Base-by-base conservation (phyloP, 2,329 filamentous ascomycete genomes). In the Aspergillus quadricinctus region DNA sequence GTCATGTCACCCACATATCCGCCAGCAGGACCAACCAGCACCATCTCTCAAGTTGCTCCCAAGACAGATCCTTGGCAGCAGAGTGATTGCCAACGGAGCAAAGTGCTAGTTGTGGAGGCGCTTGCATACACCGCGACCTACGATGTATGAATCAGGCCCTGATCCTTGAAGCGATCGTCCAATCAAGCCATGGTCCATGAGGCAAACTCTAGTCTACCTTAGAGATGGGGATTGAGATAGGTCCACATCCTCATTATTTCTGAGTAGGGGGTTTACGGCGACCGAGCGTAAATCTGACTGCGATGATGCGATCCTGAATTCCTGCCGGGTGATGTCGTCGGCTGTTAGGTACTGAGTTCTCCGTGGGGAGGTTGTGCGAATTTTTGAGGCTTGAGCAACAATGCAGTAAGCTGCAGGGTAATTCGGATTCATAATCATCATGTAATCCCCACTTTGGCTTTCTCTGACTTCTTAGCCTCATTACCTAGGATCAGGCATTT, bases 1-100 rank as follows among this genome's bases (percentile, higher is more conserved):
- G 29, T 52, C 53, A 52, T 55, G 48, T 45, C 28, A 55, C 21
- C 35, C 23, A 21, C 41, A 23, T 54, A 46, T 48, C 48, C 40
- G 53, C 45, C 40, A 14, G 49, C 48, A 31, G 14, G 27, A 7
- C 29, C 31, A 49, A 48, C 51, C 51, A 50, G 43, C 10, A 46
- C 19, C 7, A 14, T 35, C 28, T 29, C 14, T 23, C 21, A 17
- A n/a, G 17, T 35, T 14, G 31, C 35, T 55, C 37, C 28, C 28
- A 35, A 21, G 19, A 46, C 21, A 23, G 43, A 46, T 46, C 21
- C 28, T 19, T 19, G n/a, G 21, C 40, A 40, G 31, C 23, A 23
- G 21, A 21, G 45, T 48, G 46, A 48, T 54, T 37, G 40, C 49
- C 35, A 41, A 43, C 43, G 25, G 46, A 48, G 51, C 51, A 45